Percentiles rank a stretch among this genome's conserved stretches.
Evolutionary conservation across 768 basidiomycete species (phyloP).

Genomic region (Suillus variegatus): DNA sequence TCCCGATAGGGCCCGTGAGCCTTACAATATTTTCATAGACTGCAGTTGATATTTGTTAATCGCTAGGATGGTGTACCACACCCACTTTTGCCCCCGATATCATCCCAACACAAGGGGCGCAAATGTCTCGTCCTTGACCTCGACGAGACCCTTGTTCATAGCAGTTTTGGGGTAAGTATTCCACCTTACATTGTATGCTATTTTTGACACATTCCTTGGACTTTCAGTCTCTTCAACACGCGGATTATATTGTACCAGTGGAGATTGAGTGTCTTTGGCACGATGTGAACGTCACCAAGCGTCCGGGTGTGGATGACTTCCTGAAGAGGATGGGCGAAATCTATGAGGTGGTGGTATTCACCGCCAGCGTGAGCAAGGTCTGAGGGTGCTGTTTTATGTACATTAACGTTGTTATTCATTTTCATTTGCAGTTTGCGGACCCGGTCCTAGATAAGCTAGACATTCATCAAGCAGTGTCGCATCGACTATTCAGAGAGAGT

Average conservation of each 20-base stretch:
- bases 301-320: constrained; percentile 96
- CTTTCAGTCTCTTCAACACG: constrained; percentile 73
- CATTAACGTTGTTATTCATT: not conserved
- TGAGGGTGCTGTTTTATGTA: constrained; percentile 20
- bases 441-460: constrained; percentile 94
- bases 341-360: constrained; percentile 94
- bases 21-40: not conserved
- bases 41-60: not conserved
- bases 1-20: constrained; percentile 84
- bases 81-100: constrained; percentile 78
- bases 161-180: constrained; percentile 83
- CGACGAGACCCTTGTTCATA: constrained; percentile 91
- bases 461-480: constrained; percentile 80
- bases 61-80: constrained; percentile 76
- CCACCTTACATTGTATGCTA: not conserved
- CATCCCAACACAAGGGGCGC: constrained; percentile 70
- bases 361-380: constrained; percentile 92
- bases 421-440: constrained; percentile 78
- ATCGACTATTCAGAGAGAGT: constrained; percentile 90
- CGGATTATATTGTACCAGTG: constrained; percentile 94
- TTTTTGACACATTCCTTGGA: constrained; percentile 9
- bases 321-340: constrained; percentile 94
- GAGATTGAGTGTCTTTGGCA: constrained; percentile 96
- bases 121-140: constrained; percentile 95
- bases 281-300: constrained; percentile 94